Base-by-base conservation (phyloP, 176 grass and related monocot species). In the Carex kokanica region DNA sequence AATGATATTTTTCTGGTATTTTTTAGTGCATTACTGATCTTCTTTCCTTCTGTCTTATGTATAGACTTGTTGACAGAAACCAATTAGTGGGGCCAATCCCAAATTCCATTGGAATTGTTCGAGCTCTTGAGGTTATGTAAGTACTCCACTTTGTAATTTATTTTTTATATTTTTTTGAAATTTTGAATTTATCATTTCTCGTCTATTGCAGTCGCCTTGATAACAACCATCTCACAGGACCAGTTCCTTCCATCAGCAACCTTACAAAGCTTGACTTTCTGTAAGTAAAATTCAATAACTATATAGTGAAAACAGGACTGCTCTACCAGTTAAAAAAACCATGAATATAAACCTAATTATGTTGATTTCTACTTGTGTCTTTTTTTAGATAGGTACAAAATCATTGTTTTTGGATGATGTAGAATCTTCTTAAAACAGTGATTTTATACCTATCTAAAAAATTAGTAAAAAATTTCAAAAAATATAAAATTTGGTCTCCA, bases 21-120 rank as follows among this genome's bases (percentile, higher is more conserved):
- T 56, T 16, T 75, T 34, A n/a, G 23, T 53, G 31, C 12, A 65
- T 24, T 25, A 66, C 15, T 82, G 12, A 83, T 80, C 51, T 10
- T n/a, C 21, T 11, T 77, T 21, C n/a, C n/a, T 85, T 6, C 65
- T 72, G 47, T 83, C 8, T 86, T 32, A 21, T 81, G 43, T 78
- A 8, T 75, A 97, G 95, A 80, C 92, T 97, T 84, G 67, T 94
- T 49, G 95, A 97, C 74, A 83, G 54, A 64, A 97, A 97, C 59
- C 71, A 17, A 1, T 88, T 97, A 85, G 85, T 1, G 66, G 95
- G 95, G 24, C 16, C 0, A 5, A 93, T 97, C 43, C 95, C 90
- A 2, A 17, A 60, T 27, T 92, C 92, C 32, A 64, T 94, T 66
- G 81, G 88, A 29, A 71, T 86, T 31, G 83, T 97, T 82, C 23